Evolutionary conservation across 2,329 filamentous ascomycete species (phyloP), one percentile per base, ranked within the genome.

Genomic region (Scedosporium dehoogii): DNA sequence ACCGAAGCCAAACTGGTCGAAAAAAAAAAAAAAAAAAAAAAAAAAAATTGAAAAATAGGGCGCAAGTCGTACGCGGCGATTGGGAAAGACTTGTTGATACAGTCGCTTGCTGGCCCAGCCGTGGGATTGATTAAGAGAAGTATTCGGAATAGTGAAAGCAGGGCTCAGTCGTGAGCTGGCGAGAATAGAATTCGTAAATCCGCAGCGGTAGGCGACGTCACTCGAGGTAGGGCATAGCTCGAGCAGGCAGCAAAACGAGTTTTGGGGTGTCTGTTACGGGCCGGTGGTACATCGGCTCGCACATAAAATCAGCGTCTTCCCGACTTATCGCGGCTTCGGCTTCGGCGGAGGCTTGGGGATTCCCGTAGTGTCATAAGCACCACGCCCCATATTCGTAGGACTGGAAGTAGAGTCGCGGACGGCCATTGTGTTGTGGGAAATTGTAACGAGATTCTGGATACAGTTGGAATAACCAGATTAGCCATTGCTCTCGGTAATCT

Each of bases 361-460:
- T 57, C 78, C 78, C 25, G 79, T 81, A 65, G 78, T 80, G 67
- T 82, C 79, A 68, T 82, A 82, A 66, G 78, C 79, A 63, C 79
- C 79, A 63, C 79, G 75, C 65, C 77, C 79, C 77, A 80, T 80
- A 70, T 81, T 78, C 72, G 67, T 70, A 59, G 70, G 69, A 64
- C 67, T 70, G 64, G 71, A 70, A 60, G 64, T 64, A 53, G 70
- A 70, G 63, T 69, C 70, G 63, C 68, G 65, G 65, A 72, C 68
- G 65, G 74, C 66, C 76, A 78, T 78, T 65, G 65, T 75, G 69
- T 65, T 18, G 25, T 12, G 6, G 21, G 6, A 48, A 29, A 7
- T 33, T 65, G 64, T 64, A 63, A 65, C 62, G 33, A 62, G n/a
- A 46, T 56, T 58, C 58, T 59, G 61, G 38, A 51, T 48, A 42